A percentile compares a stretch with the other conserved stretches of the same genome.
These are phyloP conservation scores for Teunomyces lycoperdinae DNA, from an alignment of 805 yeast genomes.

Conservation along the genomic window DNA sequence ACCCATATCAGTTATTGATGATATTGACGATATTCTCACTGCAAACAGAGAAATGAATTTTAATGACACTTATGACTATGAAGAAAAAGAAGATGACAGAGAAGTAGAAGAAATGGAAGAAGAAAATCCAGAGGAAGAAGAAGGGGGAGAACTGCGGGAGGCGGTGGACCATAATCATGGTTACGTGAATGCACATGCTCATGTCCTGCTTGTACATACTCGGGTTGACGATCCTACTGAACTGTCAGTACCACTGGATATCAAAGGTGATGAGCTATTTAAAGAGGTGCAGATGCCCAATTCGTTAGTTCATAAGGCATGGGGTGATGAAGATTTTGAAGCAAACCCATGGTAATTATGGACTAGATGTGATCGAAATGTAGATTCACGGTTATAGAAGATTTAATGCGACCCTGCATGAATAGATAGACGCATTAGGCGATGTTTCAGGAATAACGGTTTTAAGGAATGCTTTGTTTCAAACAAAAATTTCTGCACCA, in stretches of 20 bases:
- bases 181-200: not conserved
- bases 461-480: not conserved
- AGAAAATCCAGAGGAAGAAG: conserved; percentile 21
- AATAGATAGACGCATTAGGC: not conserved
- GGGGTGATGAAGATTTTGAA: conserved; percentile 49
- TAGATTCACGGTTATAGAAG: not conserved
- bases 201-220: not conserved
- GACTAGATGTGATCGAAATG: not conserved
- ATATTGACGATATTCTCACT: conserved; percentile 56
- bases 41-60: conserved; percentile 25
- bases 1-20: conserved; percentile 68
- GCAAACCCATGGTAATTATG: conserved; percentile 60
- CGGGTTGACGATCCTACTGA: not conserved
- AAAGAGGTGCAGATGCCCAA: conserved; percentile 48
- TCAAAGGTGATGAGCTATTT: conserved; percentile 48
- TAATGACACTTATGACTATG: conserved; percentile 32
- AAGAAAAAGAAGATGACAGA: conserved; percentile 21
- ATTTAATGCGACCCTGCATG: not conserved
- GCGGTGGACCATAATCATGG: not conserved
- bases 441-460: not conserved
- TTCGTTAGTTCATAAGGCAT: conserved; percentile 47
- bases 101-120: conserved; percentile 15
- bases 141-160: not conserved
- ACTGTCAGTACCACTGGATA: conserved; percentile 9
- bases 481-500: not conserved